Conservation (phyloP, 176 grass and related monocot species). For the Zoysia japonica region DNA sequence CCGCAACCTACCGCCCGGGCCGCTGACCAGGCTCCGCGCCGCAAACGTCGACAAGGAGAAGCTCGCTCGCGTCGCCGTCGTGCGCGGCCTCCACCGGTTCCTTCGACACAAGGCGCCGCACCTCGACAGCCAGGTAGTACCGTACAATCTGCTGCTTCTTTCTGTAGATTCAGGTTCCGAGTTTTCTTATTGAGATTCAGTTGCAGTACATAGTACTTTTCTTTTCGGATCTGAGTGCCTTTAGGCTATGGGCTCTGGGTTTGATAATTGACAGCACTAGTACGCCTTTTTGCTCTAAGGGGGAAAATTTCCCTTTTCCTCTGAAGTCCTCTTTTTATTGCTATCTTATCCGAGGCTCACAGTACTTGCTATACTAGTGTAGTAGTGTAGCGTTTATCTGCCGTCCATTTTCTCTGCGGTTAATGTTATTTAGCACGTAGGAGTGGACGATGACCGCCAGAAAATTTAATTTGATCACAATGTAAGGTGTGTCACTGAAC, state of each 20-base stretch:
- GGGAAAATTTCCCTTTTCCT: background rate
- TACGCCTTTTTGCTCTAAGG: background rate
- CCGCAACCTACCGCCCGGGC: conserved; percentile 51
- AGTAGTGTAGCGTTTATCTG: too few relatives aligned
- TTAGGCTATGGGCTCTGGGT: background rate
- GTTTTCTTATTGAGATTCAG: background rate
- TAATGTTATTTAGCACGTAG: too few relatives aligned
- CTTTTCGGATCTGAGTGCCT: background rate
- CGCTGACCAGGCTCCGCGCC: conserved; percentile 64
- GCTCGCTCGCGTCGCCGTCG: conserved; percentile 66
- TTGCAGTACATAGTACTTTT: too few relatives aligned
- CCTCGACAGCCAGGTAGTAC: conserved; percentile 51
- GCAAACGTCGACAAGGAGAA: conserved; percentile 91
- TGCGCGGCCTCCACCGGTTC: conserved; percentile 47
- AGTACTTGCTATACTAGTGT: too few relatives aligned
- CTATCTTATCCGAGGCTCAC: too few relatives aligned
- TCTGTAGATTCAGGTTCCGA: conserved; percentile 4
- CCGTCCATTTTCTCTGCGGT: too few relatives aligned
- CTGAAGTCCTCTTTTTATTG: background rate
- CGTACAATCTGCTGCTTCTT: background rate
- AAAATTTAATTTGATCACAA: background rate
- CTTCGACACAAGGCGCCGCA: conserved; percentile 57
- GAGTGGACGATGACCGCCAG: too few relatives aligned
- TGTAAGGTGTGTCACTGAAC: background rate
- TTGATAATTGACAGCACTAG: background rate